Evolutionary conservation across 179 eudicot genomes (phyloP).

Genomic region (Sideroxylon spinosum): DNA sequence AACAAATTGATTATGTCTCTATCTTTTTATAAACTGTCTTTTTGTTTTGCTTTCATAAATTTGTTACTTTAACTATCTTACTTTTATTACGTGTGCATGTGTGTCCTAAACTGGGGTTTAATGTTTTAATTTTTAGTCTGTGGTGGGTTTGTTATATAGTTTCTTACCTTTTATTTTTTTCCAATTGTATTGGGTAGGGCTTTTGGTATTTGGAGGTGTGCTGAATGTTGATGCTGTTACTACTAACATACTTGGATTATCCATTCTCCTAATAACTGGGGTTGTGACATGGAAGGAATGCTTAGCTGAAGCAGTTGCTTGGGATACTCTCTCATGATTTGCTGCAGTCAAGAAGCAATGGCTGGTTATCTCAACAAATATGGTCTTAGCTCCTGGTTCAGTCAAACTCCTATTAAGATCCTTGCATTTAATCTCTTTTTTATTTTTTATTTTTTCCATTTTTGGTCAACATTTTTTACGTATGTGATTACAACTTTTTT

Average conservation of each 20-base stretch:
- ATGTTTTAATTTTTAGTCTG: not conserved
- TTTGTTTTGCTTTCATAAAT: not conserved
- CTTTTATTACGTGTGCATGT: too few species aligned
- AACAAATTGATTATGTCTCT: not conserved
- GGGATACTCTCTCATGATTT: slow-evolving; percentile 99
- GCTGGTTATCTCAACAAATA: slow-evolving; percentile 97
- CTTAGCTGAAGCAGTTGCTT: slow-evolving; percentile 88
- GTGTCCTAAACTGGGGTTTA: too few species aligned
- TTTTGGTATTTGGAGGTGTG: slow-evolving; percentile 82
- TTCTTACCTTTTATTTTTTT: slow-evolving; percentile 2
- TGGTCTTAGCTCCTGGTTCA: slow-evolving; percentile 97
- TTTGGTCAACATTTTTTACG: not conserved
- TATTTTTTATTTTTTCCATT: not conserved
- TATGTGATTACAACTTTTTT: not conserved
- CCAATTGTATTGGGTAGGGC: slow-evolving; percentile 60
- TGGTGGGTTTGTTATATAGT: not conserved
- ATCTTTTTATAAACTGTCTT: not conserved
- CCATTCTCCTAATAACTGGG: slow-evolving; percentile 77
- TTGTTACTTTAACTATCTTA: not conserved
- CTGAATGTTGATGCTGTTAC: slow-evolving; percentile 87
- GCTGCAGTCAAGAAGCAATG: slow-evolving; percentile 98
- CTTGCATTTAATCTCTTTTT: slow-evolving; percentile 7
- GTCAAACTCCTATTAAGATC: slow-evolving; percentile 90
- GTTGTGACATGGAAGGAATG: slow-evolving; percentile 99
- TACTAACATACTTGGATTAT: slow-evolving; percentile 89